Conservation (phyloP, 371 early-diverging fungal species). For the Dinochytrium kinnereticum region DNA sequence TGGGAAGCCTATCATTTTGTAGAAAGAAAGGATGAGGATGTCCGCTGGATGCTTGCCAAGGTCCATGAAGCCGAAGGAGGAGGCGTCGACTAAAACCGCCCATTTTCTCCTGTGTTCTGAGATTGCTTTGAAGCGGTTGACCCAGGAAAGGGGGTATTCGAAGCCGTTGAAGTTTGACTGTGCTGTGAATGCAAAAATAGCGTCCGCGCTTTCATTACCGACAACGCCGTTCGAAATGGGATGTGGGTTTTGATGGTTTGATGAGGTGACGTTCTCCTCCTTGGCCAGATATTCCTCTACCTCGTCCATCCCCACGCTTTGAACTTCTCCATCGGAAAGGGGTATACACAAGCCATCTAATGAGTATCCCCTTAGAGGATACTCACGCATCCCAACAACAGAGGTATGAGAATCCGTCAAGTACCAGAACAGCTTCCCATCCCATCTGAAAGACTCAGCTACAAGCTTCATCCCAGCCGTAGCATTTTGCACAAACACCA, state of each 20-base stretch:
- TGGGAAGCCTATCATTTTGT: conserved; percentile 83
- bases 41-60: conserved; percentile 58
- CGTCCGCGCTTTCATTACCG: conserved; percentile 25
- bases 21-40: conserved; percentile 72
- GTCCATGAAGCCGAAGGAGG: conserved; percentile 62
- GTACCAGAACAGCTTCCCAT: conserved; percentile 52
- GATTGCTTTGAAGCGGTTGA: conserved; percentile 25
- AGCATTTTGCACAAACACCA: conserved; percentile 50
- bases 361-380: conserved; percentile 35
- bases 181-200: conserved; percentile 72
- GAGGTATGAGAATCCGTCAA: conserved; percentile 70
- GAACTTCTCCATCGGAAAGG: conserved; percentile 22
- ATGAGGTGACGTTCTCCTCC: not conserved
- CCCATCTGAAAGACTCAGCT: conserved; percentile 36
- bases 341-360: too few relatives aligned
- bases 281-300: conserved; percentile 25
- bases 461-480: conserved; percentile 49
- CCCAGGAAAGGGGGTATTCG: conserved; percentile 65
- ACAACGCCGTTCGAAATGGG: not conserved
- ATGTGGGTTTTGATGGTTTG: not conserved
- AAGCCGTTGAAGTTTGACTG: conserved; percentile 80
- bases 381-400: conserved; percentile 67
- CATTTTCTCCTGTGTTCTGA: conserved; percentile 26
- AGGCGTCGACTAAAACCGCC: conserved; percentile 70
- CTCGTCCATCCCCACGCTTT: conserved; percentile 12